Conservation (phyloP, 2,329 filamentous ascomycete species). For the Cadophora malorum region DNA sequence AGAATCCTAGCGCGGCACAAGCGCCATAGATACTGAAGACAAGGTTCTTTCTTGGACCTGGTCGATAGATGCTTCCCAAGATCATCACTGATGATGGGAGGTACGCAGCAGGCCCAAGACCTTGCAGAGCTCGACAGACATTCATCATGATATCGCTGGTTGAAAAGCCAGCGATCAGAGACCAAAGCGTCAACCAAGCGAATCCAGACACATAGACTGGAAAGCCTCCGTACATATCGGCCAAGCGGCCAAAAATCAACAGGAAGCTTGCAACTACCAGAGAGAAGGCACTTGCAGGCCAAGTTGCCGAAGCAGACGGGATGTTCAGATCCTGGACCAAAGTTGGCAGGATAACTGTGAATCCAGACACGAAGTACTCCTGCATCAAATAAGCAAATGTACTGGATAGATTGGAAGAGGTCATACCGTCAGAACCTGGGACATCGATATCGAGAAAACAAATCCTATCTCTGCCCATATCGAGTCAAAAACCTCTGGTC, state of each 20-base stretch:
- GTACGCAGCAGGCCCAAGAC: slow-evolving; percentile 75
- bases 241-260: slow-evolving; percentile 66
- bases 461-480: slow-evolving; percentile 62
- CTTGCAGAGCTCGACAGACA: slow-evolving; percentile 75
- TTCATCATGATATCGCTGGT: slow-evolving; percentile 73
- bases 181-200: slow-evolving; percentile 72
- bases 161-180: slow-evolving; percentile 73
- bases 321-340: slow-evolving; percentile 68
- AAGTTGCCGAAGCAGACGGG: slow-evolving; percentile 63
- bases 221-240: slow-evolving; percentile 68
- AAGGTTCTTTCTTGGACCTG: slow-evolving; percentile 72
- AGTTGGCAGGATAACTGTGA: slow-evolving; percentile 73
- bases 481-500: slow-evolving; percentile 59
- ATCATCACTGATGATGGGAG: slow-evolving; percentile 72
- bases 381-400: slow-evolving; percentile 35
- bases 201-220: slow-evolving; percentile 65
- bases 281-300: slow-evolving; percentile 68
- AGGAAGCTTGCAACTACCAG: slow-evolving; percentile 62
- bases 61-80: slow-evolving; percentile 68
- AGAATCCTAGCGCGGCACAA: slow-evolving; percentile 61
- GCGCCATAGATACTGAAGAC: slow-evolving; percentile 65
- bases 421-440: slow-evolving; percentile 60
- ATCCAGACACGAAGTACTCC: slow-evolving; percentile 76
- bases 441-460: slow-evolving; percentile 64
- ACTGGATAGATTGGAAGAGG: background rate